A percentile compares a stretch with the other conserved stretches of the same genome.
Conservation (phyloP, 441 rosid genomes). For the Euphorbia schlechtendalii region DNA sequence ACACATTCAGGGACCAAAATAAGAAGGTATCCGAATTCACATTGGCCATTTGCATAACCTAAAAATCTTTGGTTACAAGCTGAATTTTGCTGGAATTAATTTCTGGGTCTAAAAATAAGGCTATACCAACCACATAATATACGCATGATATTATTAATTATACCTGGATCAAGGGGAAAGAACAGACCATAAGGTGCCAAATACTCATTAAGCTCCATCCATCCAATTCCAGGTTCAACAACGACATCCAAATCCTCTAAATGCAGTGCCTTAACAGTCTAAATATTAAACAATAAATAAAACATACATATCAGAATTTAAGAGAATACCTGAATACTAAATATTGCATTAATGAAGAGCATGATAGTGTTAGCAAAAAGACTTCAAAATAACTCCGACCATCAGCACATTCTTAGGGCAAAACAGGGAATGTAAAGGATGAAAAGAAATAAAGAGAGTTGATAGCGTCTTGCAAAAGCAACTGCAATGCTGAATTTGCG, state of each 20-base stretch:
- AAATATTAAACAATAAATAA: constrained; percentile 13
- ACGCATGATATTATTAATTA: constrained; percentile 7
- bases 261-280: constrained; percentile 84
- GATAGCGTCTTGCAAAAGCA: background rate
- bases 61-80: background rate
- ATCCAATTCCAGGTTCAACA: constrained; percentile 96
- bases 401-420: background rate
- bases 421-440: background rate
- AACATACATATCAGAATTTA: constrained; percentile 1
- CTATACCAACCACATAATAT: background rate
- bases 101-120: background rate
- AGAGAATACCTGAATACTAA: constrained; percentile 6
- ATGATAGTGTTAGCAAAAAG: constrained; percentile 1
- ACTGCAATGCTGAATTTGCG: background rate
- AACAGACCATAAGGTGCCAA: constrained; percentile 80
- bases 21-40: background rate
- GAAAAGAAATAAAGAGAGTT: constrained; percentile 1
- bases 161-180: constrained; percentile 97
- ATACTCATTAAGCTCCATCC: constrained; percentile 95
- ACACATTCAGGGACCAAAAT: background rate
- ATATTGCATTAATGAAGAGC: background rate
- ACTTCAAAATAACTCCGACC: background rate
- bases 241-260: constrained; percentile 92
- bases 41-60: background rate
- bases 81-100: background rate